Evolutionary conservation across 225 moss, liverwort and hornwort species (phyloP), one percentile per base, ranked within the genome.

Genomic region (Asterella californica): DNA sequence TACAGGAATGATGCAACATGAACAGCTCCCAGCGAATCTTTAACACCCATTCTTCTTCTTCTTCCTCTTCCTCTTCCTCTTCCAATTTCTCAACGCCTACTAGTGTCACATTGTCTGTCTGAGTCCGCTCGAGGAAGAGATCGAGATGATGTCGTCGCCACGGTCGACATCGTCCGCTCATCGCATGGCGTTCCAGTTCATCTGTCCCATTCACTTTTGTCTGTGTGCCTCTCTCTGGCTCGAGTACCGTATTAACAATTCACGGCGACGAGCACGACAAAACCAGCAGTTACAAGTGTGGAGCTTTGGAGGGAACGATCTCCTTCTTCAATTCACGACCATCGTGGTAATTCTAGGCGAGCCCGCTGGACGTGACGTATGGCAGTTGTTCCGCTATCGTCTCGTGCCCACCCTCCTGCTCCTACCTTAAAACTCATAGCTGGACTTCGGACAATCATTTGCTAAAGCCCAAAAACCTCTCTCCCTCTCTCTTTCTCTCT

Each of bases 351-450:
- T 14, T 32, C 32, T 34, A 33, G 32, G 33, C 32, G 67, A 67
- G 67, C 67, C 17, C 36, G 67, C 30, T 67, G 36, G 34, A 67
- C 67, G 34, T 67, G 67, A 67, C 67, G 67, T 67, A 67, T 67
- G 67, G 36, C 61, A 61, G 61, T 61, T 61, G 61, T 61, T 21
- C 61, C 61, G 61, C 34, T 67, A 5, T 33, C 67, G 33, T 67
- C 67, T 67, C 67, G 18, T 67, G n/a, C 67, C 5, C 67, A 3
- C 11, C 33, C 18, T 34, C n/a, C 67, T 34, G 29, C 32, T 27
- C 29, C 33, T 67, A 36, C 30, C 11, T 29, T 6, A 8, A 65
- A 65, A 29, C 32, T 30, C 65, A 67, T 67, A 67, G 67, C 67
- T 67, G 15, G 67, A 67, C 17, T 14, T 36, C 30, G 34, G 67